A percentile compares a stretch with the other conserved stretches of the same genome.
Conservation (phyloP, 805 yeast genomes). For the Lachancea lanzarotensis region DNA sequence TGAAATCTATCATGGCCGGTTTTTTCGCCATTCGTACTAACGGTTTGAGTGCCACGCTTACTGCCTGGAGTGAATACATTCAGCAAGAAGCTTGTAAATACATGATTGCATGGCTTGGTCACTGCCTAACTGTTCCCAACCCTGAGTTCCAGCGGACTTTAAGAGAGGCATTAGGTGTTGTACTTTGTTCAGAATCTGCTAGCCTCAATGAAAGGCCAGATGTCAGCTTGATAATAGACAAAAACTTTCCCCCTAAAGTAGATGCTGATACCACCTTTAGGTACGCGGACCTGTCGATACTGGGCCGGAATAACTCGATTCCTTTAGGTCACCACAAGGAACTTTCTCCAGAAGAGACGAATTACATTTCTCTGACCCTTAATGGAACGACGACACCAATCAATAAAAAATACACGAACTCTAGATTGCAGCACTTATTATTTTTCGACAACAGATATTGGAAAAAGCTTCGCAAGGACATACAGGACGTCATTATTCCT, state of each 20-base stretch:
- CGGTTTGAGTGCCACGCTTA: conserved; percentile 52
- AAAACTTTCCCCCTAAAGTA: conserved; percentile 18
- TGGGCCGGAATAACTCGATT: conserved; percentile 32
- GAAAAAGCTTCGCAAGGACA: conserved; percentile 42
- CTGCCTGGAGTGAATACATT: conserved; percentile 43
- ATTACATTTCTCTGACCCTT: conserved; percentile 28
- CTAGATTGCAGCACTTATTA: conserved; percentile 54
- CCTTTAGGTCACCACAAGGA: conserved; percentile 32
- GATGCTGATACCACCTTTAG: conserved; percentile 16
- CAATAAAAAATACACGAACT: conserved; percentile 22
- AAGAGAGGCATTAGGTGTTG: conserved; percentile 39
- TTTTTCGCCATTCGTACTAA: conserved; percentile 38
- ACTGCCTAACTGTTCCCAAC: conserved; percentile 36
- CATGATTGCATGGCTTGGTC: conserved; percentile 47
- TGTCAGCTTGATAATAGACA: conserved; percentile 22
- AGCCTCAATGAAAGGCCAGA: conserved; percentile 16
- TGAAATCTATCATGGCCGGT: conserved; percentile 28
- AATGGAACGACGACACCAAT: conserved; percentile 14
- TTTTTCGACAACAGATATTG: conserved; percentile 55
- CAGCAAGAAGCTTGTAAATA: conserved; percentile 42
- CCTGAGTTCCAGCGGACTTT: conserved; percentile 34
- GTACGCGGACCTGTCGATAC: conserved; percentile 26
- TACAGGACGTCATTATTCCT: conserved; percentile 49
- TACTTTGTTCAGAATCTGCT: conserved; percentile 32
- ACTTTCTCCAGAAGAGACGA: conserved; percentile 14